Evolutionary conservation across 2,329 filamentous ascomycete genomes (phyloP).

Genomic region (Cephalotrichum gorgonifer): DNA sequence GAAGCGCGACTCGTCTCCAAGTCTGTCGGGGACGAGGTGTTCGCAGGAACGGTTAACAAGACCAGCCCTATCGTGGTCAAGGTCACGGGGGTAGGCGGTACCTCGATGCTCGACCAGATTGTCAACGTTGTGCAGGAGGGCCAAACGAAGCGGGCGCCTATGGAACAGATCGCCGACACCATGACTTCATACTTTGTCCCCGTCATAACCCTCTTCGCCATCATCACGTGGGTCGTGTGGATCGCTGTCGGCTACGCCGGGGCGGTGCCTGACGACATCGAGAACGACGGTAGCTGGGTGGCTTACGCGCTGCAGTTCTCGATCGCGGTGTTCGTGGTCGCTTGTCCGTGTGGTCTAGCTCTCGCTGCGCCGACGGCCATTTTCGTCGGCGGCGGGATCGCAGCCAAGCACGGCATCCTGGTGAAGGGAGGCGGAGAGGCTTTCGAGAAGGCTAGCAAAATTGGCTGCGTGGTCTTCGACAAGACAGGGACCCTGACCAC

Average conservation of each 20-base stretch:
- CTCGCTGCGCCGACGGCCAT: conserved; percentile 80
- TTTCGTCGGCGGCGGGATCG: conserved; percentile 72
- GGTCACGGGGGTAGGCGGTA: conserved; percentile 54
- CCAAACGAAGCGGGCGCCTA: conserved; percentile 63
- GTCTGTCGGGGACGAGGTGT: conserved; percentile 51
- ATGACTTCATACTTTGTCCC: conserved; percentile 72
- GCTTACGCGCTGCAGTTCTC: conserved; percentile 73
- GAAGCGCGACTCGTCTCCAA: conserved; percentile 63
- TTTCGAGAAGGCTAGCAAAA: conserved; percentile 71
- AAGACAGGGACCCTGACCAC: conserved; percentile 78
- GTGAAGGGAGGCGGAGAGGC: conserved; percentile 79
- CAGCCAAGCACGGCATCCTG: conserved; percentile 69
- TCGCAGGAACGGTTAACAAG: conserved; percentile 66
- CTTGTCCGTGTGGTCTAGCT: conserved; percentile 74
- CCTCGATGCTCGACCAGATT: conserved; percentile 72
- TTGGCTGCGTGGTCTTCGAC: conserved; percentile 76
- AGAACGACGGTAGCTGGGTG: conserved; percentile 52
- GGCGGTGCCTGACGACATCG: conserved; percentile 40
- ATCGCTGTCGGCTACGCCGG: conserved; percentile 51
- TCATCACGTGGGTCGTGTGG: conserved; percentile 65
- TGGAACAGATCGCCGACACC: conserved; percentile 63
- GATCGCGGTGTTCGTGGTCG: conserved; percentile 78
- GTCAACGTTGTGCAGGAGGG: conserved; percentile 68
- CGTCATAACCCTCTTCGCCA: conserved; percentile 56
- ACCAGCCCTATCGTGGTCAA: conserved; percentile 49